Evolutionary conservation across 257 asterid genomes (phyloP), one percentile per base, ranked within the genome.

Genomic region (Solanum peruvianum): DNA sequence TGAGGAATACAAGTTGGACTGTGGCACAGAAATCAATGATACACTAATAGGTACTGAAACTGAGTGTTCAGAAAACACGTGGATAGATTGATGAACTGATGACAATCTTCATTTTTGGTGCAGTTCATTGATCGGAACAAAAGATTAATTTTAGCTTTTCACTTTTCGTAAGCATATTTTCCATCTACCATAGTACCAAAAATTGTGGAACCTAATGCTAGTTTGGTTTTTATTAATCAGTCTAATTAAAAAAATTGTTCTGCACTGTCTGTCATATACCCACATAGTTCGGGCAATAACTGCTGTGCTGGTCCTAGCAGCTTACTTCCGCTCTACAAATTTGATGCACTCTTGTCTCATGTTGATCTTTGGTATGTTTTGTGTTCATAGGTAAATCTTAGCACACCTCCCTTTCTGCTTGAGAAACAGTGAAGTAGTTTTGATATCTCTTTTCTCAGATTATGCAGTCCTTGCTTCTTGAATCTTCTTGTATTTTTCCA

Each of bases 391-490:
- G 42, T 80, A 80, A 47, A 47, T 47, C 44, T 47, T 29, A 80
- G 67, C 69, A 47, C 44, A 47, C 67, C 69, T 80, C 45, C 27
- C 15, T 86, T 71, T 83, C 76, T 27, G 86, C 84, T 85, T 41
- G 62, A 86, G 77, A 67, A 85, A 69, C 25, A 73, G n/a, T 27
- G 78, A 84, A 70, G 75, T 23, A 52, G 64, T 82, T 20, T 78
- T 80, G 29, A 18, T 80, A 29, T 47, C 45, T 47, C 85, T 29
- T 80, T 82, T 84, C 82, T 49, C 86, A 66, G 82, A 83, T 64
- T 83, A 25, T 86, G 82, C 72, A 77, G 86, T 83, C 81, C 78
- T 85, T 85, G 82, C 81, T 39, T 88, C 83, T 91, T 80, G 58
- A 31, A 85, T 86, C 39, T 66, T 42, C 86, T 88, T 86, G 23